Evolutionary conservation across 208 protist genomes (phyloP), one percentile per base, ranked within the genome.

Genomic region (Vickermania spadyakhi): DNA sequence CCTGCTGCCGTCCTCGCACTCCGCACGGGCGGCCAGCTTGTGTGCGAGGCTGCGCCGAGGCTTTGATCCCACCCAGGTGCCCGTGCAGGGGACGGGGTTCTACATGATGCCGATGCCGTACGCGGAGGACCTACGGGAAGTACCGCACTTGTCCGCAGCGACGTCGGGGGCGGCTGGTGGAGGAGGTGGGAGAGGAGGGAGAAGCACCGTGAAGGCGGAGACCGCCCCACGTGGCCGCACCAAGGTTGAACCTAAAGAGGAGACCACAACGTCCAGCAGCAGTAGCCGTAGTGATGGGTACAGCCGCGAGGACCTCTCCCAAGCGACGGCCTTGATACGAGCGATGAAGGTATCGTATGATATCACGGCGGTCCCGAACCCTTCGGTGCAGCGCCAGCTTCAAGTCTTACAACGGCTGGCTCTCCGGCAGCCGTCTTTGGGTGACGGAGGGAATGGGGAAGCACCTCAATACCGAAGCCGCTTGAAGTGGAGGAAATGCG

Each of bases 31-130:
- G 26, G 25, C 2, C 4, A 29, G 28, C 41, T 31, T 56, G 30
- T 14, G 7, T 60, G 36, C 53, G 30, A n/a, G n/a, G n/a, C 36
- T 45, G 36, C 36, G 18, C 11, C 36, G 36, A 7, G 53, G 25
- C 23, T 11, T 58, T 18, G 52, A 53, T 25, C 52, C 52, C 31
- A 26, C 31, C 26, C 63, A 54, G 49, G 56, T 61, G 22, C 75
- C 80, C 3, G 71, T 66, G 27, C 61, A 88, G 42, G 83, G 84
- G 30, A 45, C 88, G 52, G 89, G 89, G n/a, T 62, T 96, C 7
- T 85, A 92, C 56, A 60, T 93, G 29, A 68, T 96, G 21, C 80
- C 80, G 21, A 62, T 96, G 11, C 85, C 90, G 11, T 96, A 84
- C 61, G 86, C 85, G 1, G 86, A 94, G 22, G 90, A 91, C 42